These are phyloP conservation scores for Blastomyces percursus DNA, from an alignment of 2,329 filamentous ascomycete species.

Conservation along the genomic window DNA sequence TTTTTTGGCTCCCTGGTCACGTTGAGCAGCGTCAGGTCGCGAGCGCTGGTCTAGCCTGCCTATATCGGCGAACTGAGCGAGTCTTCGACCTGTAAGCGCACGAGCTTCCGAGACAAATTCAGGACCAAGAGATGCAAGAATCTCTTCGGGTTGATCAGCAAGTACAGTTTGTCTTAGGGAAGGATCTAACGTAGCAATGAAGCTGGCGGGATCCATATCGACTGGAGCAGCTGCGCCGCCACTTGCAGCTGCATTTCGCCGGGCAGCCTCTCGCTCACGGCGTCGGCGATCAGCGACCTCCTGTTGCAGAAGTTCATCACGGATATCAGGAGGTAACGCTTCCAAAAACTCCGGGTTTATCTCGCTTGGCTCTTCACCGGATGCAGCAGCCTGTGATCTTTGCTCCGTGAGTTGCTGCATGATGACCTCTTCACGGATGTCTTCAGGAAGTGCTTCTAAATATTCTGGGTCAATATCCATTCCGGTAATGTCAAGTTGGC, in stretches of 20 bases:
- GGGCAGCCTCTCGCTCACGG: conserved; percentile 70
- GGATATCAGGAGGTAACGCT: conserved; percentile 79
- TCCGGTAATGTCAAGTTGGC: conserved; percentile 83
- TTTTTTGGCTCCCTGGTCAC: conserved; percentile 47
- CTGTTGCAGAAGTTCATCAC: conserved; percentile 79
- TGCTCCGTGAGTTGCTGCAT: conserved; percentile 78
- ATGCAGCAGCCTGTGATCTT: conserved; percentile 61
- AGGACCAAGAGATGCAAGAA: conserved; percentile 71
- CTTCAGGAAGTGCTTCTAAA: conserved; percentile 91
- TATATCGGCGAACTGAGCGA: conserved; percentile 44
- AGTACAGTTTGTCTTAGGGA: conserved; percentile 75
- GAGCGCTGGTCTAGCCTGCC: conserved; percentile 23
- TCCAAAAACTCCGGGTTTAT: conserved; percentile 92
- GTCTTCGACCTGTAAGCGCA: conserved; percentile 49
- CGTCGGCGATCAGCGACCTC: conserved; percentile 82
- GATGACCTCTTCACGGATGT: conserved; percentile 90
- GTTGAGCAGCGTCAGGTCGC: conserved; percentile 18
- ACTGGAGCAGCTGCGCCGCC: conserved; percentile 46
- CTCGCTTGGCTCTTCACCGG: conserved; percentile 51
- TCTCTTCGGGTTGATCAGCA: conserved; percentile 81
- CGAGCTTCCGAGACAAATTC: conserved; percentile 81
- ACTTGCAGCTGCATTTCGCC: conserved; percentile 51
- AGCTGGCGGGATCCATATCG: conserved; percentile 89
- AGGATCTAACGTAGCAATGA: conserved; percentile 80
- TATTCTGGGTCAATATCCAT: conserved; percentile 92